These are phyloP conservation scores for Nymphaea thermarum DNA, from an alignment of 164 flowering plant species.

Conservation along the genomic window DNA sequence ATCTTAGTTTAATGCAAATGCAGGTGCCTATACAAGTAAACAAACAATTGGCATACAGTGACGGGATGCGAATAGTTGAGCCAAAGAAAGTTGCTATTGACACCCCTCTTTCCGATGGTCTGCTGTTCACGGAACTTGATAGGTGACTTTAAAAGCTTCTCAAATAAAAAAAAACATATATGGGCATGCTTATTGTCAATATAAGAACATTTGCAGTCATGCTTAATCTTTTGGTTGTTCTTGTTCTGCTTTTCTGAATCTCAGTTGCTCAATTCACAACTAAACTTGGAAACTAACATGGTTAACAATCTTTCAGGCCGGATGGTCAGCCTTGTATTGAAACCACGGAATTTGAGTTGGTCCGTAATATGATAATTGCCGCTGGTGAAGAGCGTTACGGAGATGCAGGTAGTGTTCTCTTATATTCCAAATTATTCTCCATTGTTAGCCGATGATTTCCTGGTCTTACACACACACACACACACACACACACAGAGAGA, in stretches of 20 bases:
- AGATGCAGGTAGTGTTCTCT: constrained; percentile 65
- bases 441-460: no score
- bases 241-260: not conserved
- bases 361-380: constrained; percentile 81
- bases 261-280: not conserved
- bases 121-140: constrained; percentile 64
- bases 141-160: constrained; percentile 23
- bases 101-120: constrained; percentile 59
- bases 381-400: constrained; percentile 80
- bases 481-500: no score
- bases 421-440: no score
- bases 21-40: constrained; percentile 98
- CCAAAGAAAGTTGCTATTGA: constrained; percentile 40
- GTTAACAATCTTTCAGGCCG: constrained; percentile 42
- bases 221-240: not conserved
- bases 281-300: not conserved
- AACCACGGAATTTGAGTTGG: constrained; percentile 69
- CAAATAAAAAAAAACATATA: not conserved
- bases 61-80: constrained; percentile 85
- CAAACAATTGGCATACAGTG: constrained; percentile 78
- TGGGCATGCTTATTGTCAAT: no score
- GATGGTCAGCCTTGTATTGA: constrained; percentile 78
- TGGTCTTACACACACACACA: no score
- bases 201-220: no score
- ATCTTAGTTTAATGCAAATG: constrained; percentile 1